Evolutionary conservation across 768 basidiomycete genomes (phyloP).

Genomic region (Austroboletus festivus): DNA sequence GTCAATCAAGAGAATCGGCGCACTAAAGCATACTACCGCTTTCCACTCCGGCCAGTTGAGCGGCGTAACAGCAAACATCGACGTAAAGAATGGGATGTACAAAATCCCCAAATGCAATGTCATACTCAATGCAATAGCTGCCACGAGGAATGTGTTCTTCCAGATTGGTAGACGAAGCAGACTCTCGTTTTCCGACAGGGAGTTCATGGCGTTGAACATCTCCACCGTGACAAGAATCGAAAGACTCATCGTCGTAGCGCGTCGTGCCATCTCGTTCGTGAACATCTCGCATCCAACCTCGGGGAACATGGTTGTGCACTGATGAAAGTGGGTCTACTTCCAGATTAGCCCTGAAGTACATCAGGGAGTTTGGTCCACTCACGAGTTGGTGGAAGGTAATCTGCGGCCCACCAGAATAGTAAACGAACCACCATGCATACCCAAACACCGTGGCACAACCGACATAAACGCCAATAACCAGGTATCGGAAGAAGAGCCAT

Average conservation of each 20-base stretch:
- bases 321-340: slow-evolving; percentile 89
- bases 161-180: slow-evolving; percentile 85
- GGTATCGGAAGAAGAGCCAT: slow-evolving; percentile 96
- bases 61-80: slow-evolving; percentile 87
- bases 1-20: slow-evolving; percentile 86
- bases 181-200: slow-evolving; percentile 95
- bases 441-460: slow-evolving; percentile 94
- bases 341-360: slow-evolving; percentile 3
- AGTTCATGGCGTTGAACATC: slow-evolving; percentile 99
- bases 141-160: slow-evolving; percentile 93
- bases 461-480: slow-evolving; percentile 91
- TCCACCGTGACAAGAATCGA: slow-evolving; percentile 95
- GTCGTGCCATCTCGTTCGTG: slow-evolving; percentile 77
- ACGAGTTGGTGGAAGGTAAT: slow-evolving; percentile 93
- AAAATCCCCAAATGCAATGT: slow-evolving; percentile 89
- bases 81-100: slow-evolving; percentile 94
- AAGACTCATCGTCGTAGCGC: slow-evolving; percentile 93
- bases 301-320: slow-evolving; percentile 79
- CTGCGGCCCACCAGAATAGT: slow-evolving; percentile 85
- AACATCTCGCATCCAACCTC: slow-evolving; percentile 97
- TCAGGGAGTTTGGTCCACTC: slow-evolving; percentile 32
- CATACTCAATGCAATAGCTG: slow-evolving; percentile 88
- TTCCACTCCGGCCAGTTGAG: slow-evolving; percentile 96
- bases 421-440: slow-evolving; percentile 99
- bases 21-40: slow-evolving; percentile 84